Conservation (phyloP, 2,329 filamentous ascomycete species). For the Penicillium oxalicum region DNA sequence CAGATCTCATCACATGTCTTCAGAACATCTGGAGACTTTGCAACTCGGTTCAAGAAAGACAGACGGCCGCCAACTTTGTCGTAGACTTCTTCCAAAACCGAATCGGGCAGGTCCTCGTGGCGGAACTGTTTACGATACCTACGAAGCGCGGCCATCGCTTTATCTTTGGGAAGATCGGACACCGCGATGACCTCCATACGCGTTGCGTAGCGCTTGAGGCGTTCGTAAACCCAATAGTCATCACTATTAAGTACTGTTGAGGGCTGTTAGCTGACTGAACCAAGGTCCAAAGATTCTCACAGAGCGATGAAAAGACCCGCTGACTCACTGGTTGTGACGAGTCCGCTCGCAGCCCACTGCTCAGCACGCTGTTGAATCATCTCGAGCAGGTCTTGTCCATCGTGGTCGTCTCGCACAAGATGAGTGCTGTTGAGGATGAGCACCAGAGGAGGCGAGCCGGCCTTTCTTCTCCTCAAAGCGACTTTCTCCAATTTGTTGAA, state of each 20-base stretch:
- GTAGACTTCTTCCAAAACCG: slow-evolving; percentile 70
- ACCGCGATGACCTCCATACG: slow-evolving; percentile 92
- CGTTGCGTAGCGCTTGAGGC: slow-evolving; percentile 84
- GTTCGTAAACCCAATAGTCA: slow-evolving; percentile 98
- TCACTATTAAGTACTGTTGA: slow-evolving; percentile 82
- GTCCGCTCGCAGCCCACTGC: slow-evolving; percentile 86
- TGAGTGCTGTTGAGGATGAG: slow-evolving; percentile 93
- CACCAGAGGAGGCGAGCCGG: slow-evolving; percentile 65
- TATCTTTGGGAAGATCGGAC: slow-evolving; percentile 69
- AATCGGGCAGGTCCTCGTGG: slow-evolving; percentile 48
- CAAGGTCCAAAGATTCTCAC: not conserved
- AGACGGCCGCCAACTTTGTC: slow-evolving; percentile 79
- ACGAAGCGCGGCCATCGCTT: slow-evolving; percentile 69
- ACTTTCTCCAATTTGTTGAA: slow-evolving; percentile 98
- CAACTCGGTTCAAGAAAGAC: slow-evolving; percentile 81
- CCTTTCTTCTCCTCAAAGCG: slow-evolving; percentile 60
- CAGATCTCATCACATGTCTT: slow-evolving; percentile 68
- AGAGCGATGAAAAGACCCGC: not conserved
- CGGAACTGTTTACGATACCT: slow-evolving; percentile 79
- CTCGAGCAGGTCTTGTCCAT: slow-evolving; percentile 88
- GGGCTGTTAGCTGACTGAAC: not conserved
- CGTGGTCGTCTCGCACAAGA: slow-evolving; percentile 81
- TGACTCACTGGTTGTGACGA: slow-evolving; percentile 62
- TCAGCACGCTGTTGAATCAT: slow-evolving; percentile 92
- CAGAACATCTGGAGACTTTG: slow-evolving; percentile 78